Base-by-base conservation (phyloP, 2,329 filamentous ascomycete species). In the Diaporthe capsici region DNA sequence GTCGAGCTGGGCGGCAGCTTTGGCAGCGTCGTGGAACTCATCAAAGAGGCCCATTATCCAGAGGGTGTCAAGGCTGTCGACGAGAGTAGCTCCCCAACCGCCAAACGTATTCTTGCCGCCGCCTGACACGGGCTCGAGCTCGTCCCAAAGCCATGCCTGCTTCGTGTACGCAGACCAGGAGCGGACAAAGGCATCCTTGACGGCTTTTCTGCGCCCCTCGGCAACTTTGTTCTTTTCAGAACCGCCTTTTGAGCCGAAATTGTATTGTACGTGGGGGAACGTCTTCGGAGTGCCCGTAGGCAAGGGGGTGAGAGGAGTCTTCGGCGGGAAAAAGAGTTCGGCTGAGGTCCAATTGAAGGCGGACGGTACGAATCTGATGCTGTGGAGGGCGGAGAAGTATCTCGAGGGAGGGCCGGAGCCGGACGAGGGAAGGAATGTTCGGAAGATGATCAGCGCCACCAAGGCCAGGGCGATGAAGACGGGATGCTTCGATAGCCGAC, bases 41-140 rank as follows among this genome's bases (percentile, higher is more conserved):
- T 93, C 88, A 79, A 90, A 90, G 82, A 97, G 82, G 34, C 90
- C 94, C 90, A 96, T 95, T 79, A 98, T 96, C 94, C 94, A 97
- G 2, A 98, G 87, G 0, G 95, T 96, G 81, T 98, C 95, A 63
- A 96, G 86, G 2, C 91, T 87, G 85, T 98, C 95, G 8, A 98
- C 94, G 76, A 98, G 83, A 0, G 95, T 97, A 25, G 95, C 95
- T n/a, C 94, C 94, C 95, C 95, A 98, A 63, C 94, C 95, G 81
- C 95, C 96, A 83, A 98, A 98, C 0, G 95, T 94, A 81, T 98
- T 94, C 28, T 91, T 91, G 78, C 87, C 91, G n/a, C 85, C 86
- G 72, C 92, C 92, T 44, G 91, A 90, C 12, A 96, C 87, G 3
- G 96, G 96, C 67, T 86, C 89, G 20, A 98, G 85, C 85, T 98